These are phyloP conservation scores for Emergomyces orientalis DNA, from an alignment of 2,329 filamentous ascomycete genomes.

Conservation along the genomic window DNA sequence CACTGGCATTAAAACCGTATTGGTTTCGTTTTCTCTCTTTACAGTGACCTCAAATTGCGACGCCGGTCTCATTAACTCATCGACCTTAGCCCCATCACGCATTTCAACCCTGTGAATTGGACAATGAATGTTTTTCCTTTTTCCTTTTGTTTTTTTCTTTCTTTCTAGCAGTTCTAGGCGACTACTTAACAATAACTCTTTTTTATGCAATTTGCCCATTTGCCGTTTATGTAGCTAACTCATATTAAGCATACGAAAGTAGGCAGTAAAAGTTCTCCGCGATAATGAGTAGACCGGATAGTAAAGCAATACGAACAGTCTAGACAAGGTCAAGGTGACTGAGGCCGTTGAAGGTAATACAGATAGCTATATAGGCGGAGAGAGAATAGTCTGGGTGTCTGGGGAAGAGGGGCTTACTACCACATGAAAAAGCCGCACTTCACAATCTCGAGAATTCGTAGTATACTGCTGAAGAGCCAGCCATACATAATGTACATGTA, in stretches of 20 bases:
- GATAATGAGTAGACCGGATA: neutral
- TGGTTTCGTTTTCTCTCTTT: no score
- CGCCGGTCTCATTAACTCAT: no score
- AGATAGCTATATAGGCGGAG: neutral
- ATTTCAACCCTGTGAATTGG: no score
- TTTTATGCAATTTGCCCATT: no score
- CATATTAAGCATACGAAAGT: neutral
- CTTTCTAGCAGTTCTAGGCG: neutral
- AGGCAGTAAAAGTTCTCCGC: neutral
- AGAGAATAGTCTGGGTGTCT: neutral
- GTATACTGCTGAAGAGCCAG: neutral
- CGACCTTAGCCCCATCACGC: no score
- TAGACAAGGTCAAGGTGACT: neutral
- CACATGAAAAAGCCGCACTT: neutral
- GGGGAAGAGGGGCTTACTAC: neutral
- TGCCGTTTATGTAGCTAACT: neutral
- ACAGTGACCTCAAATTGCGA: no score
- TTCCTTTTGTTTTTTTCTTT: neutral
- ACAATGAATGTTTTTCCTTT: no score
- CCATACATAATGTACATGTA: neutral
- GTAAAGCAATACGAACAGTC: neutral
- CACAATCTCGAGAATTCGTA: neutral
- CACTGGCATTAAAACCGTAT: no score
- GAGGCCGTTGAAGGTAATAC: neutral
- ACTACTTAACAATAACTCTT: no score